Base-by-base conservation (phyloP, 2,329 filamentous ascomycete genomes). In the Fusarium coffeatum region DNA sequence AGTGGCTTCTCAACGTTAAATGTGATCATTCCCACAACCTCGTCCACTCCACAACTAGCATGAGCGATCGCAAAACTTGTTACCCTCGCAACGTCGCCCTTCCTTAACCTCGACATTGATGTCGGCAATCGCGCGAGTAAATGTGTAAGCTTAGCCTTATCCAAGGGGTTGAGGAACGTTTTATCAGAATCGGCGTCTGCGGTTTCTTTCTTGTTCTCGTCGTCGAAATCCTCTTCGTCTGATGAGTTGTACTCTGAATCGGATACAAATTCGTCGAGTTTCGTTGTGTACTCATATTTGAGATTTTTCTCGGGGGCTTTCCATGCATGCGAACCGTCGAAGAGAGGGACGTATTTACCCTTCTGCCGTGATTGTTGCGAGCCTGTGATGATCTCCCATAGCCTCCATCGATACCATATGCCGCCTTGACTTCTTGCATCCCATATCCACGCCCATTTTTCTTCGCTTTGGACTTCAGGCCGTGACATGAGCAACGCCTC, bases 371-470 rank as follows among this genome's bases (percentile, higher is more conserved):
- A 80, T 6, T 82, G 76, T 43, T 85, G 83, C 2, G 85, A 85
- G 7, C 90, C 90, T 2, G 92, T 94, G n/a, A 95, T 84, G 11
- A 95, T 86, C 73, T 96, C 90, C 92, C 94, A 98, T 46, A 98
- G 77, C 46, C 93, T 89, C 92, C 93, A 98, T 45, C 96, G 90
- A 79, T 98, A 98, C 87, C 94, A 99, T 18, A 97, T 88, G 18
- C 92, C 95, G 27, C 89, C 94, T 67, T 86, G 84, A 75, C 90
- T 94, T 70, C 90, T 87, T 22, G 94, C 87, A 78, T 98, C 92
- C 90, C 93, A 99, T 8, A 99, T 84, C 92, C 94, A 99, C 0
- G 94, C 92, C 90, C 95, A 98, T 71, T 91, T 94, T 78, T 97
- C 93, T 64, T 97, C 93, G 42, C 86, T 87, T 77, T 97, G 93